Percentiles rank a stretch among this genome's conserved stretches.
Conservation (phyloP, 805 yeast species). For the Starmerella kuoi region DNA sequence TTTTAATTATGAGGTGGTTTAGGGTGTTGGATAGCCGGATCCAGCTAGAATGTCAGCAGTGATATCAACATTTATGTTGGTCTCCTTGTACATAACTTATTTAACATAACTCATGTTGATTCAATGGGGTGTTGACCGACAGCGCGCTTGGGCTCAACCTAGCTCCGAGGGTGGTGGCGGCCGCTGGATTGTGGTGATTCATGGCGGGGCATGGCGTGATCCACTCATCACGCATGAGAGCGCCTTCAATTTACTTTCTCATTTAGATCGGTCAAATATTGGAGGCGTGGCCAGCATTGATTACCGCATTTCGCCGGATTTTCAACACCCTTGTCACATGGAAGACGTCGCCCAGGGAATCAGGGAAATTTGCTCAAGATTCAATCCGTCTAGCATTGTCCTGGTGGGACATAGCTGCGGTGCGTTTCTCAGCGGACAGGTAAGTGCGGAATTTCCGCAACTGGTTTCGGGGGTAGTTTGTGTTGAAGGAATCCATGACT, state of each 20-base stretch:
- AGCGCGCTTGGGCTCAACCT: slow-evolving; percentile 2
- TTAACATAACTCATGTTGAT: neutral
- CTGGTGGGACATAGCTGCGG: slow-evolving; percentile 75
- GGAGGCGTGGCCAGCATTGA: slow-evolving; percentile 36
- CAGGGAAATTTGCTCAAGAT: slow-evolving; percentile 18
- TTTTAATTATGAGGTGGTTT: no score
- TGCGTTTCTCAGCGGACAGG: slow-evolving; percentile 50
- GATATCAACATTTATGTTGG: neutral
- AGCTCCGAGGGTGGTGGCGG: neutral
- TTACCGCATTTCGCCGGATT: slow-evolving; percentile 54
- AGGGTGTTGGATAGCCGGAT: no score
- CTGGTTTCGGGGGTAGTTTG: slow-evolving; percentile 11
- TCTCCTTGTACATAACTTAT: neutral
- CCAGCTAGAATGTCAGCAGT: neutral
- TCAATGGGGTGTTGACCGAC: slow-evolving; percentile 10
- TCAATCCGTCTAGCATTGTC: slow-evolving; percentile 25
- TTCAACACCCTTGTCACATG: slow-evolving; percentile 50
- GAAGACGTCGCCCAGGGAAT: slow-evolving; percentile 43
- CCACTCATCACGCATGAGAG: slow-evolving; percentile 48
- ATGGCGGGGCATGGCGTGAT: slow-evolving; percentile 88
- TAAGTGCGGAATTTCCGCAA: slow-evolving; percentile 3
- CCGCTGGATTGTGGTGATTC: slow-evolving; percentile 44
- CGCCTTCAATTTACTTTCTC: slow-evolving; percentile 30
- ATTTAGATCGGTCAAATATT: slow-evolving; percentile 9
- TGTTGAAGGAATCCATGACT: slow-evolving; percentile 61